Evolutionary conservation across 768 basidiomycete genomes (phyloP).

Genomic region (Boletales sp.): DNA sequence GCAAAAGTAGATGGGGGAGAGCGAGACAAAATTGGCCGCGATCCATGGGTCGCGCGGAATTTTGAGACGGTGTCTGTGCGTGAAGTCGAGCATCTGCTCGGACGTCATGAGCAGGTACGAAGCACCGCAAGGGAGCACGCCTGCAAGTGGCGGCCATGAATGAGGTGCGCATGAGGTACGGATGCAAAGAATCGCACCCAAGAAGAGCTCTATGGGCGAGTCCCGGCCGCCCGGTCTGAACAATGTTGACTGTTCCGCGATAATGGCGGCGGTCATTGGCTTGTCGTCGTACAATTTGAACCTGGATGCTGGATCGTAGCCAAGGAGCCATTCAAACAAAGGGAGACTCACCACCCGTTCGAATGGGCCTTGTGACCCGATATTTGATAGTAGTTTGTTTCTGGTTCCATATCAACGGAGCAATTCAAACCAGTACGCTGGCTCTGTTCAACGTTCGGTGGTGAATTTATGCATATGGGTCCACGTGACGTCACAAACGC

Average conservation of each 20-base stretch:
- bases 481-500: neutral
- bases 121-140: slow-evolving; percentile 41
- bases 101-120: slow-evolving; percentile 43
- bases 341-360: slow-evolving; percentile 18
- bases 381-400: slow-evolving; percentile 27
- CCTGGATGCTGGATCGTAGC: slow-evolving; percentile 9
- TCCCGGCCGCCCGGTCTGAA: slow-evolving; percentile 27
- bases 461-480: neutral
- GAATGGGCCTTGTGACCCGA: slow-evolving; percentile 28
- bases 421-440: neutral
- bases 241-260: slow-evolving; percentile 23
- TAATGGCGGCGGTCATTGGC: slow-evolving; percentile 28
- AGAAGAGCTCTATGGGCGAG: slow-evolving; percentile 38
- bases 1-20: slow-evolving; percentile 47
- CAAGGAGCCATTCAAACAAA: neutral
- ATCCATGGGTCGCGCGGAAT: slow-evolving; percentile 12
- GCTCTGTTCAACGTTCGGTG: no score
- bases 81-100: slow-evolving; percentile 28
- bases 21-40: slow-evolving; percentile 36
- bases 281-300: slow-evolving; percentile 35
- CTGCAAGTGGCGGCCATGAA: slow-evolving; percentile 21
- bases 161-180: neutral
- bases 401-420: slow-evolving; percentile 8
- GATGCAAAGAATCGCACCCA: slow-evolving; percentile 31
- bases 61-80: slow-evolving; percentile 12